These are phyloP conservation scores for Euphorbia pulcherrima DNA, from an alignment of 345 rosid species.

Conservation along the genomic window DNA sequence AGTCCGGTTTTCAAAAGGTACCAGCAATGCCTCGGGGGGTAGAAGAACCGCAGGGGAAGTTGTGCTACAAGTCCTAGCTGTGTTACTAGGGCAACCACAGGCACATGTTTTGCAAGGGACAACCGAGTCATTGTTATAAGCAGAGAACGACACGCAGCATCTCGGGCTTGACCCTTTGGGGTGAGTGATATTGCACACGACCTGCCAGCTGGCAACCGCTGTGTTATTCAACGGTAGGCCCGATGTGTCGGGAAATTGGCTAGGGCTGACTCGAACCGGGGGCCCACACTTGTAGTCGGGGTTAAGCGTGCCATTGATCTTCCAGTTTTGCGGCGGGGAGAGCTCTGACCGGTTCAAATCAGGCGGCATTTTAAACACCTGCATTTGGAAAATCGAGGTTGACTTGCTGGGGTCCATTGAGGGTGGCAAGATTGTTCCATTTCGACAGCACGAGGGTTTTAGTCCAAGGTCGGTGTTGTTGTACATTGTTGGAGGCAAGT, in stretches of 20 bases:
- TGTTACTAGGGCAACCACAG: constrained; percentile 69
- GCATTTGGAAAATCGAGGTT: constrained; percentile 68
- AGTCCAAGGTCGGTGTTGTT: constrained; percentile 67
- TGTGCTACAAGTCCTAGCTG: constrained; percentile 58
- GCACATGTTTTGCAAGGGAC: constrained; percentile 86
- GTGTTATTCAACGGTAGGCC: constrained; percentile 62
- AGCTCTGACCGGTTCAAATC: constrained; percentile 64
- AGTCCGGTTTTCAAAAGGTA: constrained; percentile 84
- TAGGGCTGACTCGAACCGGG: constrained; percentile 75
- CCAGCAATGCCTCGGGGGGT: constrained; percentile 73
- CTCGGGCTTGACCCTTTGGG: constrained; percentile 60
- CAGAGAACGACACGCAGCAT: constrained; percentile 90
- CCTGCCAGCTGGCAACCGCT: constrained; percentile 89
- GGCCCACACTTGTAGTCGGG: constrained; percentile 83
- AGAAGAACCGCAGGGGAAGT: constrained; percentile 66
- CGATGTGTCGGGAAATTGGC: constrained; percentile 63
- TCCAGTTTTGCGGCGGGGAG: constrained; percentile 80
- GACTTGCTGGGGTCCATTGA: constrained; percentile 82
- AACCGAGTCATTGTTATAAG: constrained; percentile 83
- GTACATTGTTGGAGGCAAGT: constrained; percentile 79
- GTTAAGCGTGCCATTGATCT: constrained; percentile 69
- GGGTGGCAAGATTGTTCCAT: constrained; percentile 80
- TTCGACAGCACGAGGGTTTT: constrained; percentile 76
- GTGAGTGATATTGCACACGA: constrained; percentile 85
- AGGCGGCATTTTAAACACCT: constrained; percentile 92